phyloP scores from a whole-genome alignment of 805 yeast genomes.

The Saccharomycopsis sp. region DNA sequence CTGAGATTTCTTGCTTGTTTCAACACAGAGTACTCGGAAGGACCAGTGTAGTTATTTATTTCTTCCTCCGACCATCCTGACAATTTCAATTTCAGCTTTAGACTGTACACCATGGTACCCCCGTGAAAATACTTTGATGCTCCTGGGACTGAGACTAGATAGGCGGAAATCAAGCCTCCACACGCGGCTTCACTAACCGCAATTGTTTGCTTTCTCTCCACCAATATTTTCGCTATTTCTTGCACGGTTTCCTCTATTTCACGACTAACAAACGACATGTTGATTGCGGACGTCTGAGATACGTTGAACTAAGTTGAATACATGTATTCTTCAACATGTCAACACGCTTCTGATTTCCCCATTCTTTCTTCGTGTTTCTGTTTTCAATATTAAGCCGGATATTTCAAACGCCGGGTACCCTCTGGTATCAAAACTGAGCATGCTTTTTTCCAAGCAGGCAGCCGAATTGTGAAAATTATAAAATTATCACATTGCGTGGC shows the following conservation, averaged over 20 bases:
- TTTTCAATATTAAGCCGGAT: background rate
- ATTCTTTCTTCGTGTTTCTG: too few species aligned
- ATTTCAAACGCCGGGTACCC: background rate
- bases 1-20: conserved; percentile 72
- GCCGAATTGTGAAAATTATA: too few species aligned
- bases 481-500: background rate
- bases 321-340: too few species aligned
- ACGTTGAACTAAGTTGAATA: too few species aligned
- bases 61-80: conserved; percentile 76
- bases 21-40: conserved; percentile 66
- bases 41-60: conserved; percentile 70
- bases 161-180: conserved; percentile 80
- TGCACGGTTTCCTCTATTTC: conserved; percentile 34
- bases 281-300: too few species aligned
- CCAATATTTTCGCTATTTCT: conserved; percentile 51
- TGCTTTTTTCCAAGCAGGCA: background rate
- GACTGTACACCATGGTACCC: conserved; percentile 72
- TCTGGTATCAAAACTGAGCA: too few species aligned
- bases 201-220: conserved; percentile 51
- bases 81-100: conserved; percentile 64
- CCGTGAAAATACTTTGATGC: conserved; percentile 82
- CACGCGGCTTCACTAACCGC: conserved; percentile 87
- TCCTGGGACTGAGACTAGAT: conserved; percentile 76
- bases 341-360: too few species aligned
- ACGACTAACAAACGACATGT: conserved; percentile 10